These are phyloP conservation scores for Malassezia brasiliensis DNA, from an alignment of 1,284 basidiomycete species.

Conservation along the genomic window DNA sequence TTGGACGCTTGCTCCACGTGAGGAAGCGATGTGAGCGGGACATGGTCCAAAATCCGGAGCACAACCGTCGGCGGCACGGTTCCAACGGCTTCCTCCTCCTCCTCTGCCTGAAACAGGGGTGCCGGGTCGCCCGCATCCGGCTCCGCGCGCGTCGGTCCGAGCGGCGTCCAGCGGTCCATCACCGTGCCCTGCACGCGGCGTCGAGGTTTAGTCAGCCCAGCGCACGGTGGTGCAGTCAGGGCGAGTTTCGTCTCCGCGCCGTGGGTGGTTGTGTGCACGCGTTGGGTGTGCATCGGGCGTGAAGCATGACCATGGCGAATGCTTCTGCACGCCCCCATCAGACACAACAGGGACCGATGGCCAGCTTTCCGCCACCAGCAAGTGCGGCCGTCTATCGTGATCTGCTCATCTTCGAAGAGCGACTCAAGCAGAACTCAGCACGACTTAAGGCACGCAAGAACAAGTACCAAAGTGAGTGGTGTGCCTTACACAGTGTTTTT, in stretches of 20 bases:
- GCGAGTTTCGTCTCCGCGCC: not conserved
- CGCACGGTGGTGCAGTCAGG: not conserved
- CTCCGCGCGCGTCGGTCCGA: conserved; percentile 2
- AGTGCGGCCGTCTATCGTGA: conserved; percentile 58
- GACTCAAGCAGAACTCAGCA: conserved; percentile 83
- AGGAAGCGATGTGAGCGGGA: conserved; percentile 7
- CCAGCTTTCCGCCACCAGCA: conserved; percentile 51
- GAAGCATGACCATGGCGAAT: not conserved
- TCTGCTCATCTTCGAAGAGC: conserved; percentile 84
- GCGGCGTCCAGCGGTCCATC: conserved; percentile 12
- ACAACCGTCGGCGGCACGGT: not conserved
- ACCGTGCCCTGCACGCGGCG: not conserved
- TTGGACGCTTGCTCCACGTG: not conserved
- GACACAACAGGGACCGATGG: not conserved
- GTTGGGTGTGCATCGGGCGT: too few species aligned
- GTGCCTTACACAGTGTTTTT: conserved; percentile 7
- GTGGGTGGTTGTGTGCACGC: not conserved
- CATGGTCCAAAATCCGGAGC: conserved; percentile 1
- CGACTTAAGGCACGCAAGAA: conserved; percentile 68
- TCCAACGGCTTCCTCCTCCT: not conserved
- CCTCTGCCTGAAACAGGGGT: not conserved
- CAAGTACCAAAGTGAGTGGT: conserved; percentile 70
- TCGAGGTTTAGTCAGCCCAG: not conserved
- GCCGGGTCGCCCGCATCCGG: too few species aligned
- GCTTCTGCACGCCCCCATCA: not conserved